Conservation (phyloP, 2,329 filamentous ascomycete genomes). For the Pseudogymnoascus sp. region DNA sequence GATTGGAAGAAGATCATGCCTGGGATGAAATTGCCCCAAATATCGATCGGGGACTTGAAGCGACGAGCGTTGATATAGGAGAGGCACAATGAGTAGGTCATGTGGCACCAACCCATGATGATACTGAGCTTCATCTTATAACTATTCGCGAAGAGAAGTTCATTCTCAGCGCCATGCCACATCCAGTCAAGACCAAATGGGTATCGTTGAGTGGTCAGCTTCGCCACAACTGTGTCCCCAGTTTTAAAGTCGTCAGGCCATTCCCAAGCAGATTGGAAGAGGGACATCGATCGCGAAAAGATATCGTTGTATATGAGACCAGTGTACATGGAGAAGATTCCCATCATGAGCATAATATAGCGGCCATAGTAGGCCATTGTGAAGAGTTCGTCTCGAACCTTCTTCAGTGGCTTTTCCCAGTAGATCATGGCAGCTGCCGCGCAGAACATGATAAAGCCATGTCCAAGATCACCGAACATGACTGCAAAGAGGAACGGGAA, state of each 20-base stretch:
- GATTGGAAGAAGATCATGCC: slow-evolving; percentile 99
- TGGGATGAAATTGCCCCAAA: slow-evolving; percentile 94
- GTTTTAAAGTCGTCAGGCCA: slow-evolving; percentile 62
- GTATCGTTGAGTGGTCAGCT: slow-evolving; percentile 70
- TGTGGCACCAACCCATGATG: slow-evolving; percentile 91
- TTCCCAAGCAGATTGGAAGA: slow-evolving; percentile 86
- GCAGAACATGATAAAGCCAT: slow-evolving; percentile 79
- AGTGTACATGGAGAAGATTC: slow-evolving; percentile 91
- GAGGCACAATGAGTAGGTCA: slow-evolving; percentile 95
- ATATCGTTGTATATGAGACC: slow-evolving; percentile 96
- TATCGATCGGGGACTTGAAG: slow-evolving; percentile 90
- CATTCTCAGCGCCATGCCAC: slow-evolving; percentile 94
- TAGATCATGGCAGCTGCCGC: slow-evolving; percentile 90
- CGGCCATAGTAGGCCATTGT: slow-evolving; percentile 98
- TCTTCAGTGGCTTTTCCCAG: slow-evolving; percentile 87
- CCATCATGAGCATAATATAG: slow-evolving; percentile 98
- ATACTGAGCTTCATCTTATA: slow-evolving; percentile 99
- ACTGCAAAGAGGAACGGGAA: slow-evolving; percentile 99
- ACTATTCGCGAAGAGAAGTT: slow-evolving; percentile 91
- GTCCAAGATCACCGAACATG: slow-evolving; percentile 98
- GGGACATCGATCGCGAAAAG: slow-evolving; percentile 85
- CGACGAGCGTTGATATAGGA: slow-evolving; percentile 88
- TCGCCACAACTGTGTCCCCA: slow-evolving; percentile 55
- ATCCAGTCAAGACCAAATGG: slow-evolving; percentile 93
- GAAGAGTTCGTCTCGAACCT: slow-evolving; percentile 87